Conservation (phyloP, 805 yeast species). For the Suhomyces faveliae region DNA sequence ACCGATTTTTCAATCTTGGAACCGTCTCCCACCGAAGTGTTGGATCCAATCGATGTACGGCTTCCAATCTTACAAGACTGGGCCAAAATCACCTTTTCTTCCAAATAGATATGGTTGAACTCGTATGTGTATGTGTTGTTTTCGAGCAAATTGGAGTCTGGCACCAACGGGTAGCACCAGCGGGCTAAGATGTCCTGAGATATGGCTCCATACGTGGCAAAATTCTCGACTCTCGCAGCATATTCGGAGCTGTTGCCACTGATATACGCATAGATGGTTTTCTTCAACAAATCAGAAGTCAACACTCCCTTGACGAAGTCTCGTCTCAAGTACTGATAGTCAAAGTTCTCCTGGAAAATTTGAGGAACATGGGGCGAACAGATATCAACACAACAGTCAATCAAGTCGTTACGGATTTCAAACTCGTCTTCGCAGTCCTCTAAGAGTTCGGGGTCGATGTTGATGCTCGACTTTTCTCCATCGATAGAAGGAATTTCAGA, state of each 20-base stretch:
- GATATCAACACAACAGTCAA: conserved; percentile 95
- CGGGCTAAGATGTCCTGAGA: conserved; percentile 87
- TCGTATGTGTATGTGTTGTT: conserved; percentile 78
- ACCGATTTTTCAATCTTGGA: conserved; percentile 65
- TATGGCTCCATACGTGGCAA: conserved; percentile 90
- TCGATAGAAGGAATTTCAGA: conserved; percentile 66
- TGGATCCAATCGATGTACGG: conserved; percentile 78
- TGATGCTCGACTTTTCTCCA: conserved; percentile 39
- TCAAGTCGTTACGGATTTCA: conserved; percentile 82
- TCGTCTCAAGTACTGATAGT: conserved; percentile 79
- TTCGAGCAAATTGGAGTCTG: conserved; percentile 74
- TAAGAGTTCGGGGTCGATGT: conserved; percentile 80
- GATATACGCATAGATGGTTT: conserved; percentile 85
- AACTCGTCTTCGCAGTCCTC: conserved; percentile 72
- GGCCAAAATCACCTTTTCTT: conserved; percentile 81
- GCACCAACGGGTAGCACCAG: conserved; percentile 89
- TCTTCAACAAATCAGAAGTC: conserved; percentile 84
- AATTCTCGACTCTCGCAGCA: conserved; percentile 93
- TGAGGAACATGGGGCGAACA: conserved; percentile 95
- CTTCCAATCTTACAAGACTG: conserved; percentile 86
- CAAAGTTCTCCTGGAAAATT: conserved; percentile 93
- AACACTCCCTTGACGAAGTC: conserved; percentile 92
- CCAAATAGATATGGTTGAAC: conserved; percentile 85
- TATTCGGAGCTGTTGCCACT: conserved; percentile 64
- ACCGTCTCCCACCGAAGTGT: conserved; percentile 74